phyloP scores from a whole-genome alignment of 2,329 filamentous ascomycete genomes.

The Aureobasidium melanogenum region DNA sequence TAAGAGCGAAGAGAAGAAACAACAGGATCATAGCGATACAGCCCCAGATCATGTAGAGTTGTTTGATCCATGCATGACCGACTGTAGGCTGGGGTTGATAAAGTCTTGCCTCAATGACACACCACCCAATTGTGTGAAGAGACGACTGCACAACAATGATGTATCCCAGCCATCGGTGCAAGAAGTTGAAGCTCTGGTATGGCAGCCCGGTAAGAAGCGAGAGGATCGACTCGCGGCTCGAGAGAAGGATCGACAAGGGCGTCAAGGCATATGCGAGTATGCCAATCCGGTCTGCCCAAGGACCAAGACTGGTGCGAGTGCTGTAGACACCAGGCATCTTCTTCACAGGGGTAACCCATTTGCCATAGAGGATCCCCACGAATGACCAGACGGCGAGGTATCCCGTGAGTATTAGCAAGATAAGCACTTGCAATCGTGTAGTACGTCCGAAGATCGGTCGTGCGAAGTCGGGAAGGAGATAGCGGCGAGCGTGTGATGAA shows the following conservation, averaged over 20 bases:
- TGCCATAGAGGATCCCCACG: conserved; percentile 58
- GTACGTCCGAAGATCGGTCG: conserved; percentile 57
- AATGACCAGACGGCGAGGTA: conserved; percentile 48
- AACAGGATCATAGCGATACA: conserved; percentile 59
- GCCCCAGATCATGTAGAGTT: conserved; percentile 66
- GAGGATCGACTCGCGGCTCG: conserved; percentile 59
- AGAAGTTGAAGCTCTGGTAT: conserved; percentile 68
- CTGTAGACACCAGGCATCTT: conserved; percentile 49
- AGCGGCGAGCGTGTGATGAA: conserved; percentile 37
- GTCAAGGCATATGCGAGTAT: conserved; percentile 65
- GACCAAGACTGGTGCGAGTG: conserved; percentile 56
- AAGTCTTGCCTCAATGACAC: conserved; percentile 53
- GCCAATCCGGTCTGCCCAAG: conserved; percentile 61
- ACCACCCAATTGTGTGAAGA: conserved; percentile 65
- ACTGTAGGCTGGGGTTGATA: conserved; percentile 63
- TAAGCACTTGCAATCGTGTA: conserved; percentile 57
- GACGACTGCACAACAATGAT: conserved; percentile 60
- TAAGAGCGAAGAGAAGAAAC: conserved; percentile 51
- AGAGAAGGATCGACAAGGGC: conserved; percentile 58
- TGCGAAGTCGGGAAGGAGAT: conserved; percentile 53
- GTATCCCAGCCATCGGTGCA: conserved; percentile 68
- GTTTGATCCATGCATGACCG: conserved; percentile 47
- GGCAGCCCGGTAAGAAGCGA: conserved; percentile 63
- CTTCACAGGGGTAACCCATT: conserved; percentile 62
- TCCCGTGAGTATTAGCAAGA: conserved; percentile 47